Percentiles rank a stretch among this genome's conserved stretches.
Evolutionary conservation across 768 basidiomycete genomes (phyloP).

Genomic region (Xanthoconium purpureum): DNA sequence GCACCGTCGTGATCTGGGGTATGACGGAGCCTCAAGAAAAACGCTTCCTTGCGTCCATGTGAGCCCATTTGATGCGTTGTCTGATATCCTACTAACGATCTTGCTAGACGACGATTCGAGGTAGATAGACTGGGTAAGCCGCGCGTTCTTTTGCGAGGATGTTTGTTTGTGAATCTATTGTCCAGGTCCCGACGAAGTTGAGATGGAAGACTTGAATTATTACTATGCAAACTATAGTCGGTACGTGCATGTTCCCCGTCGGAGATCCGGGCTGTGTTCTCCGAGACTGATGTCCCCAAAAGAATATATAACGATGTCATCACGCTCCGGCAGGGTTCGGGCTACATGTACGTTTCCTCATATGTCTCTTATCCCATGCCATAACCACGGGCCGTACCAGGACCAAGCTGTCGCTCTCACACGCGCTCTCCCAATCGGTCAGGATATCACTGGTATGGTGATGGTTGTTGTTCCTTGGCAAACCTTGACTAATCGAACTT

Average conservation of each 20-base stretch:
- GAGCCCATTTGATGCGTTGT: constrained; percentile 31
- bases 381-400: constrained; percentile 38
- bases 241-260: constrained; percentile 39
- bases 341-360: constrained; percentile 74
- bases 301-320: constrained; percentile 98
- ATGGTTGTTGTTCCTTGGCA: constrained; percentile 3
- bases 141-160: neutral
- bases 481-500: neutral
- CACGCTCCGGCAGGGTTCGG: constrained; percentile 88
- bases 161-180: constrained; percentile 1
- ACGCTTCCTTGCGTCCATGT: constrained; percentile 89
- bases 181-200: constrained; percentile 81
- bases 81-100: neutral
- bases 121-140: constrained; percentile 75
- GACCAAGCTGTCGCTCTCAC: constrained; percentile 94
- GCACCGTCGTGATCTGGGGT: constrained; percentile 96
- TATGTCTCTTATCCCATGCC: constrained; percentile 8
- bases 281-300: constrained; percentile 28
- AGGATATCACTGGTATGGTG: constrained; percentile 82
- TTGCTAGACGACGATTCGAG: constrained; percentile 84
- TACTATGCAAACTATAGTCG: constrained; percentile 97
- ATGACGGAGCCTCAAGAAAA: constrained; percentile 94
- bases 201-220: constrained; percentile 96
- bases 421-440: constrained; percentile 93
- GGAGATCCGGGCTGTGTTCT: constrained; percentile 22